Conservation (phyloP, 208 protist genomes). For the Polymyxa betae region DNA sequence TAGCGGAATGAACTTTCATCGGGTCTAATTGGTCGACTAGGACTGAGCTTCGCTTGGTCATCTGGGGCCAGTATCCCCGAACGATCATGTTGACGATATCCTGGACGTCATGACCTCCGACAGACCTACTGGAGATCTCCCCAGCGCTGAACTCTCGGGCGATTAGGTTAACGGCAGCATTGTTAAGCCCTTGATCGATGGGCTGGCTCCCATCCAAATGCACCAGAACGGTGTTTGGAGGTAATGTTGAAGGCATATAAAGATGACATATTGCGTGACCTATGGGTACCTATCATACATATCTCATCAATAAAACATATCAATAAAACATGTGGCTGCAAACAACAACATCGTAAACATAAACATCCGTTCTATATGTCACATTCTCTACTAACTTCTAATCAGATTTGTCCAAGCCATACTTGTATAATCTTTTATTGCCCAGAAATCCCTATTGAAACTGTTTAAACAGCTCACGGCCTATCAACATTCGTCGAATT, state of each 20-base stretch:
- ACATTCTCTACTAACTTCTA: too few species aligned
- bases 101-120: background rate
- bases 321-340: too few species aligned
- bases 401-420: too few species aligned
- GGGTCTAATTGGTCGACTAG: background rate
- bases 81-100: background rate
- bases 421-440: too few species aligned
- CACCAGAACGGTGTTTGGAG: background rate
- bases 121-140: background rate
- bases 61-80: background rate
- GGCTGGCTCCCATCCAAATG: background rate
- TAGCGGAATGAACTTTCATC: too few species aligned
- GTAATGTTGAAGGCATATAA: background rate
- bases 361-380: too few species aligned
- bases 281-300: too few species aligned
- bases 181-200: background rate
- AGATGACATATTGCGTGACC: too few species aligned
- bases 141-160: background rate
- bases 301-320: too few species aligned
- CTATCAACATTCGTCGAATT: constrained; percentile 79
- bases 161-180: background rate
- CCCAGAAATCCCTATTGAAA: constrained; percentile 1
- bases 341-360: too few species aligned
- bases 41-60: background rate
- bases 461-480: constrained; percentile 72